These are phyloP conservation scores for Coniella vitis DNA, from an alignment of 2,329 filamentous ascomycete species.

Conservation along the genomic window DNA sequence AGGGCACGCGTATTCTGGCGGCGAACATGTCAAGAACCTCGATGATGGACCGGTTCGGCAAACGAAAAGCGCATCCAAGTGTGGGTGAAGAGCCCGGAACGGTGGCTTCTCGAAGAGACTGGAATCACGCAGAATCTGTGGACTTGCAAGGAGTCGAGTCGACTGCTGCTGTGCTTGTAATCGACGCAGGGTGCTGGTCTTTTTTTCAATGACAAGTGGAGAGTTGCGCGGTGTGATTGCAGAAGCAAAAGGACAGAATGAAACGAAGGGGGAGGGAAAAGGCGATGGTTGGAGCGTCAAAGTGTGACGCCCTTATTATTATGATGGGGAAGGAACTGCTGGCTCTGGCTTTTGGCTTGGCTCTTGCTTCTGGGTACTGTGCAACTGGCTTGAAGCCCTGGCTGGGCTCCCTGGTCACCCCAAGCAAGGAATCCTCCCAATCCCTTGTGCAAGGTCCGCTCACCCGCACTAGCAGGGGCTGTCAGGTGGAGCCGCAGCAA, in stretches of 20 bases:
- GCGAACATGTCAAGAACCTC: conserved; percentile 49
- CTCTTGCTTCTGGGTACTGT: no score
- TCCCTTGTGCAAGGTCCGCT: background rate
- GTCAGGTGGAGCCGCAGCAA: no score
- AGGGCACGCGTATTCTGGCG: conserved; percentile 46
- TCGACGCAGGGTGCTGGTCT: no score
- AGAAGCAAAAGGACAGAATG: conserved; percentile 15
- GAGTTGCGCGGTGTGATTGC: conserved; percentile 20
- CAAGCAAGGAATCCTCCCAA: conserved; percentile 5
- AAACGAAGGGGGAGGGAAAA: background rate
- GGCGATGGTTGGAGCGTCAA: conserved; percentile 8
- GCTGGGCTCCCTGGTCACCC: background rate
- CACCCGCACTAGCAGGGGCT: conserved; percentile 4
- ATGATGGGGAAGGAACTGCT: background rate
- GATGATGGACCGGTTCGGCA: conserved; percentile 19
- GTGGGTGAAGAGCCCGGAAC: conserved; percentile 28
- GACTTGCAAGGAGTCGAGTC: conserved; percentile 17
- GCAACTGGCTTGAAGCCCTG: background rate
- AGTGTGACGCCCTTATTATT: conserved; percentile 12
- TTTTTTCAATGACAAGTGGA: background rate
- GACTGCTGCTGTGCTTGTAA: conserved; percentile 4
- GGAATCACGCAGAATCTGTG: conserved; percentile 31
- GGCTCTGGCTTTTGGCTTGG: no score
- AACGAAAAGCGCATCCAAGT: conserved; percentile 28
- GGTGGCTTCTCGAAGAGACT: conserved; percentile 30